These are phyloP conservation scores for Penicillium sclerotigenum DNA, from an alignment of 2,329 filamentous ascomycete species.

Conservation along the genomic window DNA sequence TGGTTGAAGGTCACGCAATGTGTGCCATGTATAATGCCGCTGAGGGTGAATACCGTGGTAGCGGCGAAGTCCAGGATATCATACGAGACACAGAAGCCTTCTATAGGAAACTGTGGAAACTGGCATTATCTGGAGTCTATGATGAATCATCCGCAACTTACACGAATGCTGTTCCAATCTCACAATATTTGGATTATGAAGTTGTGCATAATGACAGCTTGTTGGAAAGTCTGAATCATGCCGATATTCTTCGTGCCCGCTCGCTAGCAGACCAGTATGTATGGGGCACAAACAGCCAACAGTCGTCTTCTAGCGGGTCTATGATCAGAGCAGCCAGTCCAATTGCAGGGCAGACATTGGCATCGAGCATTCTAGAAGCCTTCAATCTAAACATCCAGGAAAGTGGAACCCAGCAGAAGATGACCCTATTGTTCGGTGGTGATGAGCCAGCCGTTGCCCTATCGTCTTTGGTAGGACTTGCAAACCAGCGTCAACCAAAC, in stretches of 20 bases:
- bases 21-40: slow-evolving; percentile 42
- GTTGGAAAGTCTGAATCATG: slow-evolving; percentile 27
- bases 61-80: slow-evolving; percentile 41
- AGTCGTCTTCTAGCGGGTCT: slow-evolving; percentile 28
- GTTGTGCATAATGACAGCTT: slow-evolving; percentile 51
- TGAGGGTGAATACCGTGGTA: slow-evolving; percentile 42
- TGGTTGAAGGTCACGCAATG: slow-evolving; percentile 48
- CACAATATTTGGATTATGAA: slow-evolving; percentile 56
- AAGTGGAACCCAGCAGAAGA: slow-evolving; percentile 40
- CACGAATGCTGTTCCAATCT: slow-evolving; percentile 53
- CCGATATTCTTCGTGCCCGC: slow-evolving; percentile 38
- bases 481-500: slow-evolving; percentile 36
- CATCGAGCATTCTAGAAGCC: slow-evolving; percentile 37
- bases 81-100: slow-evolving; percentile 40
- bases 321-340: slow-evolving; percentile 34
- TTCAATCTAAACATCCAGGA: slow-evolving; percentile 40
- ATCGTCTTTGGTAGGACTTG: slow-evolving; percentile 46
- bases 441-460: slow-evolving; percentile 52
- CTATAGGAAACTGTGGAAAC: slow-evolving; percentile 47
- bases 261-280: slow-evolving; percentile 50
- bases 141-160: slow-evolving; percentile 45
- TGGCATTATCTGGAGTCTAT: slow-evolving; percentile 45
- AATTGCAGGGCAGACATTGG: slow-evolving; percentile 45
- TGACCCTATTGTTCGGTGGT: slow-evolving; percentile 51
- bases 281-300: slow-evolving; percentile 49